Evolutionary conservation across 257 asterid species (phyloP).

Genomic region (Solanum chiquidenum): DNA sequence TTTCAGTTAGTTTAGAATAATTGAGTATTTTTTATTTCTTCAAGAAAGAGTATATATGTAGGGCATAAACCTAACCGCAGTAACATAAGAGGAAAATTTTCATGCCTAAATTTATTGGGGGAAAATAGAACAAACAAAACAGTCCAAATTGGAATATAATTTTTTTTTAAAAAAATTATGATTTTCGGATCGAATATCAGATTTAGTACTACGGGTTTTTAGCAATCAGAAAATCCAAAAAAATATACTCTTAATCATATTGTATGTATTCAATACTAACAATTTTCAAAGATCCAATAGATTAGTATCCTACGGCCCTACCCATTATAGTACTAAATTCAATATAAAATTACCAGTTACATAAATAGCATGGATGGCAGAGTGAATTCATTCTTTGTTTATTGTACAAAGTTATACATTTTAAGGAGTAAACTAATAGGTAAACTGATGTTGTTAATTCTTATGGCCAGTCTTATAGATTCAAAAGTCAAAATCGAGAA

Average conservation of each 20-base stretch:
- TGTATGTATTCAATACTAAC: background rate
- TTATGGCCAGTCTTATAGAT: background rate
- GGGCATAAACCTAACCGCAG: background rate
- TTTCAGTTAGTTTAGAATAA: background rate
- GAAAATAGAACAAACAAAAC: background rate
- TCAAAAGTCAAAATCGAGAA: background rate
- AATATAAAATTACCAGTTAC: background rate
- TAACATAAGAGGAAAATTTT: background rate
- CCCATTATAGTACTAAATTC: background rate
- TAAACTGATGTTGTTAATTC: background rate
- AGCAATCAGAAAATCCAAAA: background rate
- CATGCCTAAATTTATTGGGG: background rate
- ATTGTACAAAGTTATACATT: background rate
- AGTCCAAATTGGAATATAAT: background rate
- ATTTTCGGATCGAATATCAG: background rate
- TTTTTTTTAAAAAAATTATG: too few species aligned
- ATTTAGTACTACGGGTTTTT: background rate
- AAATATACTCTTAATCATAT: too few species aligned
- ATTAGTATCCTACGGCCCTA: background rate
- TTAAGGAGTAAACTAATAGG: background rate
- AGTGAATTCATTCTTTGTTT: background rate
- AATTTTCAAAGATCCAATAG: background rate
- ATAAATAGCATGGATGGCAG: background rate
- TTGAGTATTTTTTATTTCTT: background rate
- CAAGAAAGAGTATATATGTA: background rate